A percentile compares a stretch with the other conserved stretches of the same genome.
These are phyloP conservation scores for Hemisphaericaspora subhashii DNA, from an alignment of 1,139 yeast genomes.

Conservation along the genomic window DNA sequence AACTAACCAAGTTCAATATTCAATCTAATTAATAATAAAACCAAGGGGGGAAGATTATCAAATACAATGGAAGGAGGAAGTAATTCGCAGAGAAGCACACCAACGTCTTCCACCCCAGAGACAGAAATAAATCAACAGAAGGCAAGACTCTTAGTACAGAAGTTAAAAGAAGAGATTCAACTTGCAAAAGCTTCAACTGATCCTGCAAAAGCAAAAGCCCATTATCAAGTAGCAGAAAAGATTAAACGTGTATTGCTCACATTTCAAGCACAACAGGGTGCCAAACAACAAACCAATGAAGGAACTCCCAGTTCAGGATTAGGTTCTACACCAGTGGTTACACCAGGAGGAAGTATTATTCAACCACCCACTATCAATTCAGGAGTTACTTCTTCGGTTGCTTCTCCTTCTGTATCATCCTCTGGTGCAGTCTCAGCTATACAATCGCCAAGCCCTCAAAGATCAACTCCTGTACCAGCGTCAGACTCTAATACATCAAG, in stretches of 20 bases:
- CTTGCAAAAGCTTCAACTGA: conserved; percentile 58
- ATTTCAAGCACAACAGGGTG: conserved; percentile 45
- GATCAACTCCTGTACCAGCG: conserved; percentile 6
- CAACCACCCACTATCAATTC: background rate
- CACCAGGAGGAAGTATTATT: background rate
- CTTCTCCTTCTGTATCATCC: conserved; percentile 3
- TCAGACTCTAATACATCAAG: conserved; percentile 11
- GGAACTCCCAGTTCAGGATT: background rate
- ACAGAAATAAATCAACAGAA: conserved; percentile 16
- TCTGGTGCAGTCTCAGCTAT: background rate
- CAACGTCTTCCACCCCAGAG: conserved; percentile 12
- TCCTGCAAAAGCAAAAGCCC: conserved; percentile 64
- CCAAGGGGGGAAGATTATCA: background rate
- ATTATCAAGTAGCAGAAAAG: conserved; percentile 65
- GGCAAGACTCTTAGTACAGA: conserved; percentile 11
- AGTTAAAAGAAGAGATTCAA: conserved; percentile 59
- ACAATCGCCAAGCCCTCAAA: conserved; percentile 3
- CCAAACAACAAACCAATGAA: conserved; percentile 9
- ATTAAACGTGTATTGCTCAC: conserved; percentile 51
- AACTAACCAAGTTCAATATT: too few species aligned
- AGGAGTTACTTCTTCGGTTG: background rate
- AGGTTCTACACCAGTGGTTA: background rate
- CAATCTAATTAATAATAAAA: background rate
- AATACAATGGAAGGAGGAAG: conserved; percentile 1
- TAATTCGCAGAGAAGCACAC: background rate